A percentile compares a stretch with the other conserved stretches of the same genome.
phyloP scores from a whole-genome alignment of 495 filamentous ascomycete genomes.

The Peziza echinospora region DNA sequence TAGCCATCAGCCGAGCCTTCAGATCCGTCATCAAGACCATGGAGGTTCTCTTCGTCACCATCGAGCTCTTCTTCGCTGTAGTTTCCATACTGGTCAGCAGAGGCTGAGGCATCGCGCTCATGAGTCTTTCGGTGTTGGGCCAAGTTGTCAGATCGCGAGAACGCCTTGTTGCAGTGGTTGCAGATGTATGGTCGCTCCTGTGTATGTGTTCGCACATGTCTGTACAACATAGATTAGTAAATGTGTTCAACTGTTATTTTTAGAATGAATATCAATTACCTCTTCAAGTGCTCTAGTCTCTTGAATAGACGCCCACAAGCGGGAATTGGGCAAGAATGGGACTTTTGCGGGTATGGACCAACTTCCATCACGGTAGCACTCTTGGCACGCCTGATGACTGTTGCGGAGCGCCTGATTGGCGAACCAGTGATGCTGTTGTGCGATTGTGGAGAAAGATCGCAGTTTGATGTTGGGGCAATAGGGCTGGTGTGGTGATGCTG shows the following conservation, averaged over 20 bases:
- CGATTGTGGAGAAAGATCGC: conserved; percentile 27
- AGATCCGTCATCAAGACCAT: conserved; percentile 1
- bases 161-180: conserved; percentile 92
- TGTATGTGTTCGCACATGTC: conserved; percentile 96
- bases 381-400: conserved; percentile 68
- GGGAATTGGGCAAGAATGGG: conserved; percentile 96
- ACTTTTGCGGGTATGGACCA: conserved; percentile 90
- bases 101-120: conserved; percentile 47
- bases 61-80: conserved; percentile 59
- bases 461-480: conserved; percentile 39
- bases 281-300: conserved; percentile 94
- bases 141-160: conserved; percentile 93
- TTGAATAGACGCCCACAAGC: conserved; percentile 95
- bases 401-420: conserved; percentile 40
- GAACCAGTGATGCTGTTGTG: conserved; percentile 33
- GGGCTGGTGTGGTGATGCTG: conserved; percentile 36
- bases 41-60: conserved; percentile 26
- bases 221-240: conserved; percentile 38
- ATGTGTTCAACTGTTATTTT: too few relatives aligned
- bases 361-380: conserved; percentile 94
- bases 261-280: conserved; percentile 41
- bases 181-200: conserved; percentile 97
- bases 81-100: conserved; percentile 39
- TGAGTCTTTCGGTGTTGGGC: conserved; percentile 97
- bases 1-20: not conserved